Conservation (phyloP, 768 basidiomycete species). For the Thelephora aurantiotincta region DNA sequence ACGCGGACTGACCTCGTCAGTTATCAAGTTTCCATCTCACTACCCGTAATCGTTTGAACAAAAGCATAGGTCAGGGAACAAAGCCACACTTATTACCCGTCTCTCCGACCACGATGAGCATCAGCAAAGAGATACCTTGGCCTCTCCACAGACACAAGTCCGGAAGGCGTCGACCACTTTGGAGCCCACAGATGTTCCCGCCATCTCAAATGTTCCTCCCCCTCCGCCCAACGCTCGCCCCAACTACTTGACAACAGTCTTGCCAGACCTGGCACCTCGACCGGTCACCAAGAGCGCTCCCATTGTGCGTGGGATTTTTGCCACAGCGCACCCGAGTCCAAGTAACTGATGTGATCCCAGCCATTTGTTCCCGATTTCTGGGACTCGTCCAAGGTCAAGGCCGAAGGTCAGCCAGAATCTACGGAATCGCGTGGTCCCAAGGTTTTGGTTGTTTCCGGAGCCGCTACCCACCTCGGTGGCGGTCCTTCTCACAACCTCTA, state of each 20-base stretch:
- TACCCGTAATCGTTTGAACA: slow-evolving; percentile 4
- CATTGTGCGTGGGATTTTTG: slow-evolving; percentile 33
- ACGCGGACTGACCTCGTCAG: slow-evolving; percentile 41
- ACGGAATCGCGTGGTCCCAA: slow-evolving; percentile 24
- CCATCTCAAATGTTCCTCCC: slow-evolving; percentile 8
- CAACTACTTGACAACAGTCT: slow-evolving; percentile 29
- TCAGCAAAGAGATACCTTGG: slow-evolving; percentile 5
- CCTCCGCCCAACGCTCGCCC: slow-evolving; percentile 11
- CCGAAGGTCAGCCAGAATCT: slow-evolving; percentile 13
- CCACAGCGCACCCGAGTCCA: slow-evolving; percentile 3
- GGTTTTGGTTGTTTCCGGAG: slow-evolving; percentile 34
- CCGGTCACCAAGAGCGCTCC: slow-evolving; percentile 31
- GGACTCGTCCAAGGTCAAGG: slow-evolving; percentile 29
- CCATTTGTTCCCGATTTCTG: slow-evolving; percentile 49
- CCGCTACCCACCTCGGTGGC: slow-evolving; percentile 30
- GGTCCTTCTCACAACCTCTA: slow-evolving; percentile 31
- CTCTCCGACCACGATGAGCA: slow-evolving; percentile 34
- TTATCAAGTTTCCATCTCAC: slow-evolving; percentile 2
- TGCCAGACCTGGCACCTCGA: slow-evolving; percentile 42
- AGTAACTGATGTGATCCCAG: slow-evolving; percentile 18
- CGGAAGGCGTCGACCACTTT: slow-evolving; percentile 14
- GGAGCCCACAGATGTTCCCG: slow-evolving; percentile 3
- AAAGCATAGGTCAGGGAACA: slow-evolving; percentile 38
- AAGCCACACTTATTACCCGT: slow-evolving; percentile 38
- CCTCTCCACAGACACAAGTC: slow-evolving; percentile 10